Evolutionary conservation across 768 basidiomycete species (phyloP).

Genomic region (Kockovaella imperatae): DNA sequence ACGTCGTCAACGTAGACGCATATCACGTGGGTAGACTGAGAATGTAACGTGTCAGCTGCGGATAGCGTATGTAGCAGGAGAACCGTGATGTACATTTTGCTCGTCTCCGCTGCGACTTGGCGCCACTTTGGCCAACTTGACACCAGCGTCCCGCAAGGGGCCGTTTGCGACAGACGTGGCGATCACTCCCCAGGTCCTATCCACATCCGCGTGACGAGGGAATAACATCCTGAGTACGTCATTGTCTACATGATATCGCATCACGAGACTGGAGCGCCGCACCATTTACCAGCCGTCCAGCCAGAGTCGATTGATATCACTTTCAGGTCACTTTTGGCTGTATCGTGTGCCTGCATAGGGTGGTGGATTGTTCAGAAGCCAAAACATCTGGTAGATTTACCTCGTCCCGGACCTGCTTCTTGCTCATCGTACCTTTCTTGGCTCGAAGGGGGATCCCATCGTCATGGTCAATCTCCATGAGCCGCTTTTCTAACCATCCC

Average conservation of each 20-base stretch:
- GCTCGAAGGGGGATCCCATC: slow-evolving; percentile 7
- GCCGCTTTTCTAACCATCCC: slow-evolving; percentile 3
- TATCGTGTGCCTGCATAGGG: slow-evolving; percentile 12
- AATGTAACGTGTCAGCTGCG: neutral
- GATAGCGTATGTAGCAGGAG: neutral
- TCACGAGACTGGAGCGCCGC: slow-evolving; percentile 5
- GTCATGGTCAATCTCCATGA: neutral
- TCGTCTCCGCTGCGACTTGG: neutral
- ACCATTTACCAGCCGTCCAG: slow-evolving; percentile 28
- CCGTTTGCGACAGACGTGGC: slow-evolving; percentile 20
- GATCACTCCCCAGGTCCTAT: slow-evolving; percentile 13
- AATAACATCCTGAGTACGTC: slow-evolving; percentile 12
- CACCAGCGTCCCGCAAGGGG: slow-evolving; percentile 16
- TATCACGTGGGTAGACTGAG: slow-evolving; percentile 11
- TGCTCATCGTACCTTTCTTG: slow-evolving; percentile 15
- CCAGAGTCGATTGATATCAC: slow-evolving; percentile 3
- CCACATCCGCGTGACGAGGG: slow-evolving; percentile 12
- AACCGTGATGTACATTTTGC: neutral
- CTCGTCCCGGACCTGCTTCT: slow-evolving; percentile 18
- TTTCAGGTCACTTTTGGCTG: slow-evolving; percentile 5
- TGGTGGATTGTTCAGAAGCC: neutral
- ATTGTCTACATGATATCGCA: neutral
- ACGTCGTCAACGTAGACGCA: slow-evolving; percentile 22
- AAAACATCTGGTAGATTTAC: slow-evolving; percentile 2
- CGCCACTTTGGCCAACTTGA: slow-evolving; percentile 18